phyloP scores from a whole-genome alignment of 2,329 filamentous ascomycete genomes.

The Neonectria sp. region DNA sequence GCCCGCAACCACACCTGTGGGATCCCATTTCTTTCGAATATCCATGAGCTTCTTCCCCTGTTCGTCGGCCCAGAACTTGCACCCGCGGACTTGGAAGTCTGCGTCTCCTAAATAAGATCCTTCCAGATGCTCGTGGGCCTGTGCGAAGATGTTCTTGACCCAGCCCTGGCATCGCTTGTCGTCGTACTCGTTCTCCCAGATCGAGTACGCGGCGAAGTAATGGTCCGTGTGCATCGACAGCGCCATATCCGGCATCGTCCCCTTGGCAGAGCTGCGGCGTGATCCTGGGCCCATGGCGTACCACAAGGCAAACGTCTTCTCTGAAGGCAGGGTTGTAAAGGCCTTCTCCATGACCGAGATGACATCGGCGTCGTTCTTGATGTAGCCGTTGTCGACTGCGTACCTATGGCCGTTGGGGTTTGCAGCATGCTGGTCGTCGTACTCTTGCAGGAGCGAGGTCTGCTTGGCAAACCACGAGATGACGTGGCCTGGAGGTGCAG shows the following conservation, averaged over 20 bases:
- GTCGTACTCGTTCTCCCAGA: slow-evolving; percentile 64
- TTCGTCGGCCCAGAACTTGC: slow-evolving; percentile 64
- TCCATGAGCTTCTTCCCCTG: slow-evolving; percentile 59
- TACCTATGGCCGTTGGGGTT: slow-evolving; percentile 66
- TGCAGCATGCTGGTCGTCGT: slow-evolving; percentile 59
- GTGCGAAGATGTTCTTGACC: slow-evolving; percentile 58
- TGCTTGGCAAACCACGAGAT: slow-evolving; percentile 55
- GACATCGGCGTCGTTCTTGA: slow-evolving; percentile 63
- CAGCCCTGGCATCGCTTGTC: slow-evolving; percentile 61
- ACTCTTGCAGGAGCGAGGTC: slow-evolving; percentile 59
- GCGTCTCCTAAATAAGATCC: slow-evolving; percentile 70
- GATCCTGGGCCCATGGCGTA: slow-evolving; percentile 66
- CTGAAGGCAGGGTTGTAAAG: slow-evolving; percentile 63
- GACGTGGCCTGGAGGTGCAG: slow-evolving; percentile 55
- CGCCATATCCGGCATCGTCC: slow-evolving; percentile 64
- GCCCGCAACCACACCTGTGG: slow-evolving; percentile 53
- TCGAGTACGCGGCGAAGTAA: slow-evolving; percentile 68
- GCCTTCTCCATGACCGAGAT: slow-evolving; percentile 59
- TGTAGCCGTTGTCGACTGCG: slow-evolving; percentile 65
- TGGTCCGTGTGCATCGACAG: slow-evolving; percentile 69
- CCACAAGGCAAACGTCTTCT: slow-evolving; percentile 64
- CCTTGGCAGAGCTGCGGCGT: slow-evolving; percentile 19
- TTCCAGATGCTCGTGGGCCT: slow-evolving; percentile 57
- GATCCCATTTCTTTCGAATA: slow-evolving; percentile 61
- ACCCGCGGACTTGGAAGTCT: slow-evolving; percentile 64